Evolutionary conservation across 2,329 filamentous ascomycete species (phyloP).

Genomic region (Akanthomyces lecanii): DNA sequence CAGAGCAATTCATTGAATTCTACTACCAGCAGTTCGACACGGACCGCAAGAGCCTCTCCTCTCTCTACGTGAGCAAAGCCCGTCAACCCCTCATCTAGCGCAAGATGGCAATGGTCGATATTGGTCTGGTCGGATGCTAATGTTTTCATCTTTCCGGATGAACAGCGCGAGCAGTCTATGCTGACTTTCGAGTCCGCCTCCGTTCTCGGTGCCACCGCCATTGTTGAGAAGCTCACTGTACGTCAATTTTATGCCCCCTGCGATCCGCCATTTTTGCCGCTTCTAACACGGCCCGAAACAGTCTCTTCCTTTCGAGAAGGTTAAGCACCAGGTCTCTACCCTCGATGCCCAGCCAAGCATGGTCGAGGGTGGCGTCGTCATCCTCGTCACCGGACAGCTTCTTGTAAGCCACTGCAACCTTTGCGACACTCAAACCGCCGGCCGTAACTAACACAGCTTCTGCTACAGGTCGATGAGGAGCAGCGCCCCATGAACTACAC

Average conservation of each 20-base stretch:
- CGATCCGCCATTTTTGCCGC: neutral
- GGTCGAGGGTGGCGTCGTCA: constrained; percentile 64
- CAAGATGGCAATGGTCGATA: neutral
- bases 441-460: neutral
- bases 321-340: constrained; percentile 72
- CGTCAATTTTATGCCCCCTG: constrained; percentile 26
- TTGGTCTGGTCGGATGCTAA: neutral
- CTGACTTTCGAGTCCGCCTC: constrained; percentile 82
- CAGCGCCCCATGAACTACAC: constrained; percentile 85
- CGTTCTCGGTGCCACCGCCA: constrained; percentile 58
- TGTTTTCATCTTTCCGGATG: neutral
- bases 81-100: constrained; percentile 9
- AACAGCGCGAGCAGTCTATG: constrained; percentile 78
- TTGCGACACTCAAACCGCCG: neutral
- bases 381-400: constrained; percentile 83
- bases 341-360: constrained; percentile 78
- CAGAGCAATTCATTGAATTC: constrained; percentile 83
- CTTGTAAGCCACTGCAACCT: constrained; percentile 54
- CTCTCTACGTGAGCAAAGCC: constrained; percentile 72
- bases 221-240: constrained; percentile 80
- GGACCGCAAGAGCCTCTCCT: constrained; percentile 59
- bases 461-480: constrained; percentile 72
- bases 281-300: constrained; percentile 32
- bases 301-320: constrained; percentile 75
- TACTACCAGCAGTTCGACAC: constrained; percentile 88